Evolutionary conservation across 768 basidiomycete species (phyloP), one percentile per base, ranked within the genome.

Genomic region (Lanmaoa rubissima): DNA sequence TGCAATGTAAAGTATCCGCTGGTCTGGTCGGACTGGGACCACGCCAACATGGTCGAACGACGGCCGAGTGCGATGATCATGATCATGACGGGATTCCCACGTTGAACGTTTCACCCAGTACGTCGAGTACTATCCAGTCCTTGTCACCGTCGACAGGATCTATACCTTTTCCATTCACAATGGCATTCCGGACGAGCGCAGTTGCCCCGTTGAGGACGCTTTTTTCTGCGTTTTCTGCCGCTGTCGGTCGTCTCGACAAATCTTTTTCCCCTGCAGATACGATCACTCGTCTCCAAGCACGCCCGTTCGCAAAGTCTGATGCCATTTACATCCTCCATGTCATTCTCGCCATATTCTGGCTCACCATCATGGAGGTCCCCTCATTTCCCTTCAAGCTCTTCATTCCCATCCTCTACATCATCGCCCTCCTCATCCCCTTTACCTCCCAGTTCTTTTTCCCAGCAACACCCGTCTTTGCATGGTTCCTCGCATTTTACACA

Each of bases 381-480:
- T 76, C 78, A 14, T 89, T 86, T 63, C 88, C 89, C 4, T 66
- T 79, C 64, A 94, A 95, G 67, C 82, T 96, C 41, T 54, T 79
- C 47, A 91, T 96, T 61, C 93, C 94, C 9, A 38, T 85, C 31
- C 74, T 88, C 19, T 95, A 90, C 75, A 66, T 74, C 53, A 65
- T 81, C 48, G 87, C 84, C 34, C 79, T 98, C 56, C 75, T 94
- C 59, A 67, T 97, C 45, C 95, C 95, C 0, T 77, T 94, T 53
- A 94, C 94, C 0, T 88, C 85, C 32, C 94, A 96, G 69, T 94
- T 97, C 76, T 88, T 97, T 76, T 49, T 92, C 39, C 93, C 94
- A 0, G 95, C 92, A 0, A 88, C 85, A 0, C 94, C 95, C 16
- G 75, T 98, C 43, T 85, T 96, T 63, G 78, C 85, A 11, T 98